Evolutionary conservation across 192 early-diverging fungal genomes (phyloP), one percentile per base, ranked within the genome.

Genomic region (Coemansia umbellata): DNA sequence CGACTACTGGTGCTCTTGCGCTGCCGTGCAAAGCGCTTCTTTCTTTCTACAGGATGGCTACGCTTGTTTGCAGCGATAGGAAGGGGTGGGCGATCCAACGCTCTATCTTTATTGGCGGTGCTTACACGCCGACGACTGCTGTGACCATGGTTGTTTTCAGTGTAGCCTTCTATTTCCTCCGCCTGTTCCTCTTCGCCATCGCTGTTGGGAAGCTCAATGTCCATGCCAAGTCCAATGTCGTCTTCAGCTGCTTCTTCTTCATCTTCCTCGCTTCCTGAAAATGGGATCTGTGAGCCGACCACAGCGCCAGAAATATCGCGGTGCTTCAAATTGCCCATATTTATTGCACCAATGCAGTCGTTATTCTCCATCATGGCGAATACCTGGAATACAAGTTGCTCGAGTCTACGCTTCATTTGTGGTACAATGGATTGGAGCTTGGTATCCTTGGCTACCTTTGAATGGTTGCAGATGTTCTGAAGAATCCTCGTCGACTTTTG

Each of bases 391-490:
- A 91, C 66, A 3, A 91, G 80, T 44, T 66, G 78, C 50, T 91
- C 89, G 37, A 91, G 73, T 21, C 80, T 82, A 35, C 82, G 83
- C 53, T 85, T 88, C 21, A 83, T 63, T 10, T 78, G 64, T 9
- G 89, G 89, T 0, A 91, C 89, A 57, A 78, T 75, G 4, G 80
- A 62, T 36, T 84, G 74, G 21, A 91, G 53, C 24, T 55, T 50
- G 0, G 75, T 70, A 39, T 91, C 87, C 55, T 82, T 84, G 4
- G 74, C 71, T 8, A 80, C 83, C 49, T 91, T 91, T 13, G 84
- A 86, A 60, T 91, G 87, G 28, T 81, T 82, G 50, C 89, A 91
- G 17, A 91, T 82, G 48, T 63, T 81, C 78, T 91, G 81, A 28
- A 66, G 26, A 3, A 59, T 66, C 1, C 78, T 66, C 8, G 78